phyloP scores from a whole-genome alignment of 1,284 basidiomycete species.

The Leccinum solheimii region DNA sequence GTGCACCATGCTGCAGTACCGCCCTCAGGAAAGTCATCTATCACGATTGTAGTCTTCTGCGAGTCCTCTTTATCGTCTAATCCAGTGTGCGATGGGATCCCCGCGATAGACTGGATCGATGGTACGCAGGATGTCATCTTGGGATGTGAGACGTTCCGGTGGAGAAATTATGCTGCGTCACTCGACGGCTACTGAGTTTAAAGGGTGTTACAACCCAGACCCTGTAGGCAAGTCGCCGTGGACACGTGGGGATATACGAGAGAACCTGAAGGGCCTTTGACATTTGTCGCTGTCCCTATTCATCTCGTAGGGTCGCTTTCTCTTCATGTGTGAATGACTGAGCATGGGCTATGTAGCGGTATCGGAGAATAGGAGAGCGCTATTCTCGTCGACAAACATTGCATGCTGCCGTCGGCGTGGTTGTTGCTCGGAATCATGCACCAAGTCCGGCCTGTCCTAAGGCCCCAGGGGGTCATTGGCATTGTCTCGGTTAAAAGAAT shows the following conservation, averaged over 20 bases:
- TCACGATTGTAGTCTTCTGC: not conserved
- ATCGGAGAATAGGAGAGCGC: not conserved
- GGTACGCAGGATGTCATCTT: constrained; percentile 13
- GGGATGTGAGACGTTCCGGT: not conserved
- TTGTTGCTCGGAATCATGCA: not conserved
- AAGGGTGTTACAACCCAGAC: not conserved
- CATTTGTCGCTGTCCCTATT: not conserved
- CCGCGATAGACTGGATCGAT: not conserved
- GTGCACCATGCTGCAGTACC: constrained; percentile 29
- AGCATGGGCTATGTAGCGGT: not conserved
- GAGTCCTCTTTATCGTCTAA: constrained; percentile 1
- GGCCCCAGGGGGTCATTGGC: not conserved
- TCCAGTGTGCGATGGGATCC: not conserved
- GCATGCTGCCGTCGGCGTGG: not conserved
- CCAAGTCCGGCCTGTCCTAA: not conserved
- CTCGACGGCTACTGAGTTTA: not conserved
- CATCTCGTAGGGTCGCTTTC: not conserved
- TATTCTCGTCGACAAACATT: not conserved
- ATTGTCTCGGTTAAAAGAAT: not conserved
- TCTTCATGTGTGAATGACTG: not conserved
- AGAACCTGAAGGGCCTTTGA: not conserved
- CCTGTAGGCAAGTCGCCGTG: not conserved
- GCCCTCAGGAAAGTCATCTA: constrained; percentile 30
- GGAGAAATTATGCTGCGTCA: not conserved
- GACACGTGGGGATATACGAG: not conserved